Base-by-base conservation (phyloP, 805 yeast genomes). In the Torulaspora quercuum region DNA sequence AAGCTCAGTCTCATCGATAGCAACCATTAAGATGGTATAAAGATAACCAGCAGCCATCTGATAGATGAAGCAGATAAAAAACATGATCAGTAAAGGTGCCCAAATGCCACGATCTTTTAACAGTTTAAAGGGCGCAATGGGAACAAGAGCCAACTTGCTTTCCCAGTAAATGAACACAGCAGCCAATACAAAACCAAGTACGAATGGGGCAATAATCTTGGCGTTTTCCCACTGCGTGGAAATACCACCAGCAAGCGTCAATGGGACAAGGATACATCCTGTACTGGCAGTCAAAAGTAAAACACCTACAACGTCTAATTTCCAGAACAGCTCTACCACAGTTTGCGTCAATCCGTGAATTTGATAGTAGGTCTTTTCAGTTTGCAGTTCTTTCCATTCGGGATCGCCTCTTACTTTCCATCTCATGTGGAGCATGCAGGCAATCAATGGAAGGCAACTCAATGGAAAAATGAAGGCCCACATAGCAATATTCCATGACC, bases 11-110 rank as follows among this genome's bases (percentile, higher is more conserved):
- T 76, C 75, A 44, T 72, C 64, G 55, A 79, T 70, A 4, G 76
- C 78, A 23, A 79, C 85, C 33, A 73, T 48, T 41, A 82, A 61
- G 20, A 79, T 78, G 1, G 86, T 70, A 58, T 75, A 80, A 64
- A 81, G 64, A 54, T 67, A 82, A 44, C 75, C 81, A 50, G 78
- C 80, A 44, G 79, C 84, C 76, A 78, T 71, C 4, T 76, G 78
- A 53, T 69, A 75, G 13, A 55, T 73, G 46, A 76, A 68, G 57
- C 78, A 68, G 44, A 78, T 67, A 67, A 42, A 59, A 36, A 77
- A 54, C 14, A 73, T 82, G 43, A 80, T 73, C 31, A 69, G 44
- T 33, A 78, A 53, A 15, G 85, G 81, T 13, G 80, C 64, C 74
- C 78, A 76, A 15, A 80, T 75, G 43, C 82, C 82, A 44, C 84